A percentile compares a stretch with the other conserved stretches of the same genome.
These are phyloP conservation scores for Chrysochromulina tobinii DNA, from an alignment of 78 protist genomes.

Conservation along the genomic window DNA sequence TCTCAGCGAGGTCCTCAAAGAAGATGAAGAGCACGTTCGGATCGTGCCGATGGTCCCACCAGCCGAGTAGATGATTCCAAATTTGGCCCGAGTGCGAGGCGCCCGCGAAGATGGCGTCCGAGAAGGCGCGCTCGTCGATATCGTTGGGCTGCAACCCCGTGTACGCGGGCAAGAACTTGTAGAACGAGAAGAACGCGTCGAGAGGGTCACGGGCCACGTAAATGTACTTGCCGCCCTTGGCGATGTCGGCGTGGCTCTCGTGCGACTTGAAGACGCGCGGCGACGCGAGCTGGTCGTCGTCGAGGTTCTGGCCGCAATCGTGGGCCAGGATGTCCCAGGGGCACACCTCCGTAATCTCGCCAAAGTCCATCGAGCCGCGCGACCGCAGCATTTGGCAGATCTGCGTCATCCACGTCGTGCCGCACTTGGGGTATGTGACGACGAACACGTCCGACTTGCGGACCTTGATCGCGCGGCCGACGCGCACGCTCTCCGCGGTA, in stretches of 20 bases:
- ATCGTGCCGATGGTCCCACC: background rate
- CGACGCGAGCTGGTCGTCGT: background rate
- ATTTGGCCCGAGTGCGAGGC: background rate
- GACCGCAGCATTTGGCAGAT: background rate
- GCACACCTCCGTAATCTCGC: background rate
- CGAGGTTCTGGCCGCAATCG: slow-evolving; percentile 12
- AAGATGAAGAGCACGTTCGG: background rate
- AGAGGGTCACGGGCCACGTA: background rate
- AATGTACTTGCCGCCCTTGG: background rate
- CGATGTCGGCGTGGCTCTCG: background rate
- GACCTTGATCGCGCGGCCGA: background rate
- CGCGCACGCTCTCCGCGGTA: background rate
- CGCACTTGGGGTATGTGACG: slow-evolving; percentile 10
- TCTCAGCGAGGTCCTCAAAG: background rate
- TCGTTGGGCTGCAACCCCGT: background rate
- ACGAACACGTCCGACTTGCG: background rate
- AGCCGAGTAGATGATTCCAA: background rate
- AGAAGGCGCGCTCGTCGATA: background rate
- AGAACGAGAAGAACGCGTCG: background rate
- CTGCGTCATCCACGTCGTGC: slow-evolving; percentile 23
- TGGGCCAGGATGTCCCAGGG: slow-evolving; percentile 16
- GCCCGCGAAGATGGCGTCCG: background rate
- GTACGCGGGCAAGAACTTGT: background rate
- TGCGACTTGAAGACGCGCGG: background rate
- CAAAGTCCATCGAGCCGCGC: background rate